Evolutionary conservation across 805 yeast species (phyloP).

Genomic region (Dipodascus geniculatus): DNA sequence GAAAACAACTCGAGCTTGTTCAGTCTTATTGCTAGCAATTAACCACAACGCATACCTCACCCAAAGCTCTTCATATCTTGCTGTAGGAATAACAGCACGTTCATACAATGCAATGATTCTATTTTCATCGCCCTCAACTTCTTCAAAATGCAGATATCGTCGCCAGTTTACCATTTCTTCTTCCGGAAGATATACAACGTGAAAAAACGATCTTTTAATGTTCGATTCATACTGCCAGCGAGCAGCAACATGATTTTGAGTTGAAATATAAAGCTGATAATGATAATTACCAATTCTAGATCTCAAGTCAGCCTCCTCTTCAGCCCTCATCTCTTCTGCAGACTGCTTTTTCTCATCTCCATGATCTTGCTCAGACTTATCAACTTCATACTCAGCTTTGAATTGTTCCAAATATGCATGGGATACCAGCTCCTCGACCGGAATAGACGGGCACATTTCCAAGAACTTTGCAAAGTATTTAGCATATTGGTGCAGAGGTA

Average conservation of each 20-base stretch:
- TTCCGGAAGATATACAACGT: slow-evolving; percentile 33
- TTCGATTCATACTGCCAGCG: slow-evolving; percentile 67
- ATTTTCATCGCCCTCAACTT: slow-evolving; percentile 20
- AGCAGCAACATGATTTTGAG: slow-evolving; percentile 42
- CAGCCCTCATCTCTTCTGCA: slow-evolving; percentile 18
- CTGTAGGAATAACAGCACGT: slow-evolving; percentile 46
- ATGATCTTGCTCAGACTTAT: slow-evolving; percentile 13
- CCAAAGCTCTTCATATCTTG: slow-evolving; percentile 56
- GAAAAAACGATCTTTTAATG: slow-evolving; percentile 43
- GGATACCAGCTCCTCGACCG: slow-evolving; percentile 23
- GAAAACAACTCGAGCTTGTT: slow-evolving; percentile 34
- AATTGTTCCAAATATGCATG: slow-evolving; percentile 23
- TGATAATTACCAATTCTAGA: slow-evolving; percentile 35
- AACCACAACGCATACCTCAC: slow-evolving; percentile 48
- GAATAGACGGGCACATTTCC: slow-evolving; percentile 24
- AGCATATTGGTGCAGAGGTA: slow-evolving; percentile 82
- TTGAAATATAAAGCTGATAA: slow-evolving; percentile 31
- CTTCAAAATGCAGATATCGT: slow-evolving; percentile 46
- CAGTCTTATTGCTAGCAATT: slow-evolving; percentile 23
- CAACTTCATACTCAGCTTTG: slow-evolving; percentile 15
- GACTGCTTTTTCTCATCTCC: slow-evolving; percentile 14
- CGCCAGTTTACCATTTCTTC: slow-evolving; percentile 46
- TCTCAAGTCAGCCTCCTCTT: slow-evolving; percentile 29
- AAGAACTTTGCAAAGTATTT: slow-evolving; percentile 44
- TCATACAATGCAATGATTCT: slow-evolving; percentile 45